Evolutionary conservation across 2,329 filamentous ascomycete genomes (phyloP), one percentile per base, ranked within the genome.

Genomic region (Drechslerella dactyloides): DNA sequence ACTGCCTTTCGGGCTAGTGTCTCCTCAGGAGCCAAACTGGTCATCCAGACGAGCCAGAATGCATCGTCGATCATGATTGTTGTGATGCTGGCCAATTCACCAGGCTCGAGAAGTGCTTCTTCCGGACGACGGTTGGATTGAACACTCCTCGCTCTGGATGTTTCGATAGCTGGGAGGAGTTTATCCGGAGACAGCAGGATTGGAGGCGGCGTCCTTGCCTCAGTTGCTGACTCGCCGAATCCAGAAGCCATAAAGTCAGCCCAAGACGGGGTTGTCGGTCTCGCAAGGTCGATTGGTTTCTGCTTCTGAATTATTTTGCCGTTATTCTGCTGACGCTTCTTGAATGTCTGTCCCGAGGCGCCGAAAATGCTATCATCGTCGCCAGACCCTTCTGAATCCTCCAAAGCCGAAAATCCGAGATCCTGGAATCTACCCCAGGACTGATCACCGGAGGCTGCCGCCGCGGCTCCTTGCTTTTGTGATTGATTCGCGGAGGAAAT

Each of bases 1-100:
- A 93, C 91, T 4, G 93, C 89, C 79, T 99, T 99, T 72, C 94
- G 87, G 52, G 89, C 85, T 0, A 87, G 81, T 0, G 93, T 90
- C 81, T 99, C 94, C 77, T 99, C 94, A 0, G 88, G 90, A 1
- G 93, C 92, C 77, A 99, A 82, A 83, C 93, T 97, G 76, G 87
- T 96, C 84, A 99, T 97, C 94, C 94, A 99, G 2, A 97, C 94
- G 93, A 94, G 97, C 94, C 94, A 99, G 80, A 99, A 99, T 0
- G 92, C 89, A 79, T 97, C 93, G 76, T 99, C 94, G 3, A 99
- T 83, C 74, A 94, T 89, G 65, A 97, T 86, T 40, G 85, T 85
- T 23, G 86, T 90, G 77, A 99, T 96, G 78, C 92, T 97, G 30
- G 94, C 94, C 65, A 99, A 84, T 83, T 99, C 94, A 57, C 92